These are phyloP conservation scores for Metarhizium robertsii DNA, from an alignment of 2,329 filamentous ascomycete genomes.

Conservation along the genomic window DNA sequence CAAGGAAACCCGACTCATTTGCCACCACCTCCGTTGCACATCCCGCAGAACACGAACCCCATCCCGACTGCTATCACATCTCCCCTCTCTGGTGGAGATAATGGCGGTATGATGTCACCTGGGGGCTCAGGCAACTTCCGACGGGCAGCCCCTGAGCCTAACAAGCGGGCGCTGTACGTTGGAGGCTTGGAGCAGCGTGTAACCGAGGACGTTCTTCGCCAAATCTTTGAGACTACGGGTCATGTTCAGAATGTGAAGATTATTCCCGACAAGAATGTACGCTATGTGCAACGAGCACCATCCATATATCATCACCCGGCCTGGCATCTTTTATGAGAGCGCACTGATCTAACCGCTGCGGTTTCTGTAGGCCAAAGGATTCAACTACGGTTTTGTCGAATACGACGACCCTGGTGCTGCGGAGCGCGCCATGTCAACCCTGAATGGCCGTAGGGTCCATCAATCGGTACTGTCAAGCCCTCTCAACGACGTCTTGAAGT, in stretches of 20 bases:
- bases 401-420: slow-evolving; percentile 96
- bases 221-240: slow-evolving; percentile 97
- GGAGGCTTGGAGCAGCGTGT: slow-evolving; percentile 91
- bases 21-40: slow-evolving; percentile 84
- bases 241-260: slow-evolving; percentile 99
- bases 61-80: slow-evolving; percentile 90
- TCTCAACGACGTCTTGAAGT: neutral
- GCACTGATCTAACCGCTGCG: slow-evolving; percentile 21
- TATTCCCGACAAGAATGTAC: slow-evolving; percentile 98
- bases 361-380: slow-evolving; percentile 67
- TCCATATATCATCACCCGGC: neutral
- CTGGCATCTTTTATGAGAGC: slow-evolving; percentile 4
- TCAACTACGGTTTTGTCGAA: slow-evolving; percentile 98
- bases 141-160: slow-evolving; percentile 91
- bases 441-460: slow-evolving; percentile 92
- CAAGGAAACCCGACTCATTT: slow-evolving; percentile 67
- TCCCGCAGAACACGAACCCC: slow-evolving; percentile 92
- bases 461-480: slow-evolving; percentile 57
- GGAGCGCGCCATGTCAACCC: slow-evolving; percentile 91
- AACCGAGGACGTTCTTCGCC: slow-evolving; percentile 89
- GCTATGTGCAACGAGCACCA: slow-evolving; percentile 25
- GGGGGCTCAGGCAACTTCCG: slow-evolving; percentile 74
- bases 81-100: slow-evolving; percentile 62
- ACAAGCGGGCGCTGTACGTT: slow-evolving; percentile 95
- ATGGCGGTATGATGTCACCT: slow-evolving; percentile 69